Base-by-base conservation (phyloP, 257 asterid species). In the Paulownia fortunei region DNA sequence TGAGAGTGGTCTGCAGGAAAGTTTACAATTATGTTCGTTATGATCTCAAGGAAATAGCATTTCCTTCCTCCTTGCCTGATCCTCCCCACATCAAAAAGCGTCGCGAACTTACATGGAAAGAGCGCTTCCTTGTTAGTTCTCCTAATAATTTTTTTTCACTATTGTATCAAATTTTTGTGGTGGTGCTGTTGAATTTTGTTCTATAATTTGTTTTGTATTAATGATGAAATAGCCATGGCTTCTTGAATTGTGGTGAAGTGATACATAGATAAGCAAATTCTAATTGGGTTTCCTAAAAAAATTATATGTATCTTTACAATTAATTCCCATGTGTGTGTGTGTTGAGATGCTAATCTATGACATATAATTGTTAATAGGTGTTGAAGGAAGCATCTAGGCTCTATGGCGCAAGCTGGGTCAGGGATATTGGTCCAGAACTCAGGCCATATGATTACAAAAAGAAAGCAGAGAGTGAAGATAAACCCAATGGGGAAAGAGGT, bases 341-440 rank as follows among this genome's bases (percentile, higher is more conserved):
- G 21, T 72, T 60, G 74, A 58, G 59, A 71, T 44, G 78, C 61
- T 58, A 36, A 72, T 7, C 1, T 16, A 16, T 82, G 52, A 13
- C 27, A 6, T 81, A 26, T 18, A 26, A 69, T 54, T 63, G 32
- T 54, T 69, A 16, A 58, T 67, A 94, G 98, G 90, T 92, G 77
- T 75, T 96, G 84, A 93, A 93, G 88, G 92, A 92, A 87, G 96
- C 98, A 8, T 87, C 88, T 54, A 84, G 96, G 73, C 90, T 92
- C 7, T 93, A 96, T 76, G 90, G 78, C n/a, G 97, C 94, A 34
- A 93, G 98, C 82, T 93, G 98, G 99, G 94, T 89, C 21, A 84
- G 99, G 84, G 98, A 93, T 70, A 93, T 93, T 59, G 97, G 97
- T 76, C 98, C 97, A 11, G 97, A 93, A 46, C 96, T 93, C 72